Evolutionary conservation across 1,139 yeast species (phyloP).

Genomic region (Candida sojae): DNA sequence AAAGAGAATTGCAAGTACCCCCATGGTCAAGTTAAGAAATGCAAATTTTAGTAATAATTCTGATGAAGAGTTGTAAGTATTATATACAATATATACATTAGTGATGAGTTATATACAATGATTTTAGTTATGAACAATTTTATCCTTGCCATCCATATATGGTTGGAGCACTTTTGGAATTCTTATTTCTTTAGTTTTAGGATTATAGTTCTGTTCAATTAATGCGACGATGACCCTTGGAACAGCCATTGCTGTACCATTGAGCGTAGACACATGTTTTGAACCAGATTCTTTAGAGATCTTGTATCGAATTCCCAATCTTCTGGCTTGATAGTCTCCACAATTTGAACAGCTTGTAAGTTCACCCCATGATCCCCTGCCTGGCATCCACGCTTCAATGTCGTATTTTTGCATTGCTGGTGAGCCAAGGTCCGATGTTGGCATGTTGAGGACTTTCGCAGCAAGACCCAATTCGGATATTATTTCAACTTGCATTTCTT

Average conservation of each 20-base stretch:
- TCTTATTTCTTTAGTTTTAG: conserved; percentile 48
- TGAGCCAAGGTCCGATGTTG: conserved; percentile 86
- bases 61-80: conserved; percentile 19
- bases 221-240: conserved; percentile 90
- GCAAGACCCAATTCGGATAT: conserved; percentile 69
- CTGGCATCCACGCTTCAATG: conserved; percentile 99
- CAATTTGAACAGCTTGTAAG: conserved; percentile 90
- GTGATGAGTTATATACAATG: background rate
- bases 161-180: conserved; percentile 72
- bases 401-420: conserved; percentile 93
- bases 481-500: conserved; percentile 64
- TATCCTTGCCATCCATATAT: conserved; percentile 61
- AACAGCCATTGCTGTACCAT: conserved; percentile 95
- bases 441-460: conserved; percentile 87
- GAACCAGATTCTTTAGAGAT: background rate
- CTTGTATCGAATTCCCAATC: conserved; percentile 67
- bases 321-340: conserved; percentile 85
- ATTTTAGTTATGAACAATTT: conserved; percentile 22
- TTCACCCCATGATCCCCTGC: conserved; percentile 92
- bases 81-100: background rate
- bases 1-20: conserved; percentile 38
- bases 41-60: conserved; percentile 21
- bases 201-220: conserved; percentile 80
- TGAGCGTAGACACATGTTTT: conserved; percentile 74
- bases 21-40: conserved; percentile 13